Conservation (phyloP, 345 rosid species). For the Psidium friedrichsthalianum region DNA sequence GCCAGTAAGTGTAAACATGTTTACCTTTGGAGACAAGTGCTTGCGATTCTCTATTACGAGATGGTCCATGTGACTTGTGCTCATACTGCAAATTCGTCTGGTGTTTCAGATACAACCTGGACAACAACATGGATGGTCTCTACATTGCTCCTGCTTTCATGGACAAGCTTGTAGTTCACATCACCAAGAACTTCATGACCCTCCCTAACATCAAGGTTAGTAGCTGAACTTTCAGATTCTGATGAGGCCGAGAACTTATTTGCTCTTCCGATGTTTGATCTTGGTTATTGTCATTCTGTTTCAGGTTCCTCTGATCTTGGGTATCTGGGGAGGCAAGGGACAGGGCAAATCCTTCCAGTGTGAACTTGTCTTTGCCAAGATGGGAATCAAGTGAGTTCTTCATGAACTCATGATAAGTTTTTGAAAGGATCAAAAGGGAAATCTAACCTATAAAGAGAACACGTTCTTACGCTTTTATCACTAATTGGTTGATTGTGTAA, state of each 20-base stretch:
- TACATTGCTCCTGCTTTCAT: constrained; percentile 20
- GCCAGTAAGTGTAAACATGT: constrained; percentile 1
- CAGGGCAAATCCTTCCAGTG: constrained; percentile 20
- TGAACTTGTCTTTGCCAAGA: constrained; percentile 16
- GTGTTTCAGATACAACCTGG: constrained; percentile 9
- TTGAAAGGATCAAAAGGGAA: background rate
- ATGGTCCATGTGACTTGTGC: background rate
- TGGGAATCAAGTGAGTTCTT: constrained; percentile 13
- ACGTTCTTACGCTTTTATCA: background rate
- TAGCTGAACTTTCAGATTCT: background rate
- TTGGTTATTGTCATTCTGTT: background rate
- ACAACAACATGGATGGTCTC: constrained; percentile 18
- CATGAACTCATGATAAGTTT: background rate
- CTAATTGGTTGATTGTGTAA: background rate
- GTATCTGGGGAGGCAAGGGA: constrained; percentile 21
- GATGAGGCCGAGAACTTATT: background rate
- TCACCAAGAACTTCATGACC: constrained; percentile 15
- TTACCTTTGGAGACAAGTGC: background rate
- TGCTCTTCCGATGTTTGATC: background rate
- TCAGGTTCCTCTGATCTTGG: constrained; percentile 13
- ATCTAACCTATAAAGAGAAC: background rate
- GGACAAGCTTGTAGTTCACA: constrained; percentile 22
- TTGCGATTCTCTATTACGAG: background rate
- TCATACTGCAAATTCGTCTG: background rate
- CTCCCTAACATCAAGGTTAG: constrained; percentile 14